phyloP scores from a whole-genome alignment of 176 grass and related monocot species.

The Metroxylon sagu region DNA sequence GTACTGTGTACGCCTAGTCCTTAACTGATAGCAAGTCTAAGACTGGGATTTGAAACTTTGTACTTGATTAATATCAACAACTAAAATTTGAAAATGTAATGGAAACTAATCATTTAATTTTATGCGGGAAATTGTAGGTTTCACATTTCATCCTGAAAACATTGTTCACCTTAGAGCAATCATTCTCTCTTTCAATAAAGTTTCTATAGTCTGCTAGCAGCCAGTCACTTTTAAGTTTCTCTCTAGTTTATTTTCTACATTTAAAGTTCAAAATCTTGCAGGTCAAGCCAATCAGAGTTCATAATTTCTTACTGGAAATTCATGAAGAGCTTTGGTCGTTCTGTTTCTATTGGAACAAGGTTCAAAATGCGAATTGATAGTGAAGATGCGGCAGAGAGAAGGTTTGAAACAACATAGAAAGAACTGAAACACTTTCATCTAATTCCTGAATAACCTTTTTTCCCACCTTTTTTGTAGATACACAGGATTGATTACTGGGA shows the following conservation, averaged over 20 bases:
- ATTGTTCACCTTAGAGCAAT: too few relatives aligned
- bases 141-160: too few relatives aligned
- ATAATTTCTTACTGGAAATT: constrained; percentile 73
- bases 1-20: too few relatives aligned
- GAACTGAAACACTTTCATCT: too few relatives aligned
- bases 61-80: too few relatives aligned
- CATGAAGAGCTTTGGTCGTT: constrained; percentile 38
- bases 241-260: background rate
- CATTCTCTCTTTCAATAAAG: too few relatives aligned
- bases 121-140: too few relatives aligned
- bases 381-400: constrained; percentile 76
- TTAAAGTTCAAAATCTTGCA: constrained; percentile 5
- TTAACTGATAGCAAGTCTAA: too few relatives aligned
- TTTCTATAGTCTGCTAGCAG: too few relatives aligned
- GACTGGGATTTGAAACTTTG: too few relatives aligned
- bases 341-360: constrained; percentile 61
- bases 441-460: background rate
- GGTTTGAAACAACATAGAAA: constrained; percentile 27
- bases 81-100: too few relatives aligned
- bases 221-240: background rate
- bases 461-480: constrained; percentile 38
- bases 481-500: constrained; percentile 64
- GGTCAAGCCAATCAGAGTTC: constrained; percentile 71
- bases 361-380: constrained; percentile 62
- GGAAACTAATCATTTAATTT: too few relatives aligned